Percentiles rank a stretch among this genome's conserved stretches.
Evolutionary conservation across 345 rosid species (phyloP).

Genomic region (Dipteronia dyeriana): DNA sequence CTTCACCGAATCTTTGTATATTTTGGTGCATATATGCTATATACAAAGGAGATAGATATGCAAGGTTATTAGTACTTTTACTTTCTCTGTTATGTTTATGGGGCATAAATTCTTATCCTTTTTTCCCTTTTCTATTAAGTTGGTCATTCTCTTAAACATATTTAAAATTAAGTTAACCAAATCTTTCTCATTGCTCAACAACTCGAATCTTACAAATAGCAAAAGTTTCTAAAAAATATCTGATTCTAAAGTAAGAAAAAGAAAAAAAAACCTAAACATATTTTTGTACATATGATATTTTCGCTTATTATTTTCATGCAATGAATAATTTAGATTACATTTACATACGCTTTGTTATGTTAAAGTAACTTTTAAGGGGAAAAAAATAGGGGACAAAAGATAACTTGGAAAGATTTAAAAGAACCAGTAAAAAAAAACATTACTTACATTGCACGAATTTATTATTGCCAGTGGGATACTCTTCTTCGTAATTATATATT

Average conservation of each 20-base stretch:
- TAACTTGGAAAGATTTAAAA: not conserved
- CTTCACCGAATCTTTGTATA: not conserved
- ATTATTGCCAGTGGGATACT: not conserved
- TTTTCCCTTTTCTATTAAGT: not conserved
- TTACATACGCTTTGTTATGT: not conserved
- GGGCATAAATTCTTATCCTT: conserved; percentile 9
- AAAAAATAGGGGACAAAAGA: not conserved
- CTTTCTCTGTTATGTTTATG: not conserved
- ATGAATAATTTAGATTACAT: not conserved
- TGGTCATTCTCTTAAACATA: not conserved
- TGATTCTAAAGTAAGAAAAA: too few species aligned
- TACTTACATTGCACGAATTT: not conserved
- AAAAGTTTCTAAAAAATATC: too few species aligned
- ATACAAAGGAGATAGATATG: not conserved
- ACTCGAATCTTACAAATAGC: too few species aligned
- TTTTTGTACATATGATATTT: not conserved
- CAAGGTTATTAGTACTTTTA: not conserved
- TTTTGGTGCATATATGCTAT: not conserved
- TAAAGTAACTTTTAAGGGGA: not conserved
- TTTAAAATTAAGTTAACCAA: not conserved
- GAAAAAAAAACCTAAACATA: too few species aligned
- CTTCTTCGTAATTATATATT: not conserved
- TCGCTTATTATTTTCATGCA: not conserved
- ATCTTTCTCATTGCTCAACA: too few species aligned
- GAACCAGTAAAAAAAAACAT: not conserved